Evolutionary conservation across 352 stramenopile species (phyloP).

Genomic region (Aphanomyces invadans): DNA sequence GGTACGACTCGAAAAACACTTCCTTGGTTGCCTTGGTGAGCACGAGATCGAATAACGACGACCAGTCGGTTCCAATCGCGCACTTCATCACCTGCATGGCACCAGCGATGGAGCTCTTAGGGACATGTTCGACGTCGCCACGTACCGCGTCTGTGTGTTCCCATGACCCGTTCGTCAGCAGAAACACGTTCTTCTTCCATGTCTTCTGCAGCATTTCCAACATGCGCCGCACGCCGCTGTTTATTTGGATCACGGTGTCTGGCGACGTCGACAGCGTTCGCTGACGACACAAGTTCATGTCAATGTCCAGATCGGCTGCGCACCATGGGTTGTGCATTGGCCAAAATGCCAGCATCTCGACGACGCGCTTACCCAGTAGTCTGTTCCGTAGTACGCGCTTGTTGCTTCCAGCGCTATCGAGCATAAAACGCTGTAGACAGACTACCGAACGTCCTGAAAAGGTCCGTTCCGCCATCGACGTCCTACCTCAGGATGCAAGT

Average conservation of each 20-base stretch:
- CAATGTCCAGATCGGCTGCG: background rate
- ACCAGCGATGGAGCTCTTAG: no score
- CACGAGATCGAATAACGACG: constrained; percentile 40
- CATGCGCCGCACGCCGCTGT: constrained; percentile 35
- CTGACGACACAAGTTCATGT: background rate
- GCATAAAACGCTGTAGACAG: constrained; percentile 39
- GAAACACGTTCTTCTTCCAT: constrained; percentile 37
- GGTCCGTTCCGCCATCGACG: background rate
- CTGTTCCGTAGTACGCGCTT: constrained; percentile 39
- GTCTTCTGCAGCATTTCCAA: constrained; percentile 31
- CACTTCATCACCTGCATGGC: constrained; percentile 46
- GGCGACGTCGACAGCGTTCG: constrained; percentile 37
- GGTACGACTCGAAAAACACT: constrained; percentile 48
- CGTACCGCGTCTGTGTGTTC: constrained; percentile 38
- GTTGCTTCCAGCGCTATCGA: constrained; percentile 36
- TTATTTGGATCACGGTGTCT: constrained; percentile 39
- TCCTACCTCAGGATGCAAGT: background rate
- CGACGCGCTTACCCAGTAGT: constrained; percentile 29
- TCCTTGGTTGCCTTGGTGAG: constrained; percentile 45
- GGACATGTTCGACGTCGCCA: no score
- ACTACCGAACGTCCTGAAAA: constrained; percentile 8
- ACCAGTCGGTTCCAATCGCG: constrained; percentile 41
- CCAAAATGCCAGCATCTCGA: no score
- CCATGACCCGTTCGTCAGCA: constrained; percentile 48
- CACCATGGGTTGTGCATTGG: no score